Base-by-base conservation (phyloP, 805 yeast species). In the Suhomyces pyralidae region DNA sequence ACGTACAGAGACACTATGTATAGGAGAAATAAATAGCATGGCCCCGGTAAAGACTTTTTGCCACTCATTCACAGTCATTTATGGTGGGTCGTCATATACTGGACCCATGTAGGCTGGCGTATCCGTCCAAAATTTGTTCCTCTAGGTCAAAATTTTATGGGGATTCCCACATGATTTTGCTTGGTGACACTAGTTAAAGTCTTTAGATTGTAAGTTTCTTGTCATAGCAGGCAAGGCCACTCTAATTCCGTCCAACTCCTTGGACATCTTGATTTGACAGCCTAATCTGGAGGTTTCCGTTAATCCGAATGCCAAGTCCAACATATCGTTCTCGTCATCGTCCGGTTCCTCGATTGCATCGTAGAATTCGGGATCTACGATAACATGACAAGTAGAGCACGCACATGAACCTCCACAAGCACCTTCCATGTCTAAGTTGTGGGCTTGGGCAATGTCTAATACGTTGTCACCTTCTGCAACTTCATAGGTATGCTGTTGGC, bases 401-500 rank as follows among this genome's bases (percentile, higher is more conserved):
- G 99, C 99, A 77, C 99, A 94, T 3, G 97, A 90, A 3, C 98
- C 99, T 20, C 99, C 99, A 71, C 99, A 94, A 0, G 99, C 99
- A 45, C 85, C 97, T 68, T 94, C 99, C 94, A 94, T 92, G 59
- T 94, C 99, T 53, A 94, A 70, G 62, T 92, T 87, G 65, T 92
- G 73, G 3, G 94, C 96, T 72, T 94, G 98, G 5, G 98, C 99
- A 52, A 94, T 90, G 67, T 94, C 99, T 66, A 94, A 74, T 25
- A 94, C 65, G 36, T 91, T 84, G 65, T 94, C 99, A 12, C 98
- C 98, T 60, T 87, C 97, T 2, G 93, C 86, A 1, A 87, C 98
- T 64, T 91, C 97, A 61, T 81, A 82, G 1, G 88, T 82, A 58
- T 83, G 76, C 66, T 91, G 97, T 43, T 80, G 77, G 4, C 98